Conservation (phyloP, 73 alveolate genomes). For the Paramecium tetraurelia region DNA sequence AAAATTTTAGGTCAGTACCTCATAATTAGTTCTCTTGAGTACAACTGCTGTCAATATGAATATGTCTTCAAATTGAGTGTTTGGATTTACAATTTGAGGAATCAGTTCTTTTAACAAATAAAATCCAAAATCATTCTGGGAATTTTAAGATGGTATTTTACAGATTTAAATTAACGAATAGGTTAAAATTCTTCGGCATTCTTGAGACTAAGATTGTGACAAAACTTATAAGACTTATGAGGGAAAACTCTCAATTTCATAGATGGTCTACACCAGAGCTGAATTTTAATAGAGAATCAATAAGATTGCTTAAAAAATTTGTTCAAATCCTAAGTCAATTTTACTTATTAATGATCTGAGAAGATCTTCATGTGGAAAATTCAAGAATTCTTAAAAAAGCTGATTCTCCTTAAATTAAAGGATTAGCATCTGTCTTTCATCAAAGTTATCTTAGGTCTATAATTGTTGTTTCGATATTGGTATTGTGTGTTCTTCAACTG, state of each 20-base stretch:
- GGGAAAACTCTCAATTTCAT: neutral
- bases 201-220: neutral
- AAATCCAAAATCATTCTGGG: neutral
- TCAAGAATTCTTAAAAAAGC: neutral
- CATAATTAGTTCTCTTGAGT: neutral
- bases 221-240: neutral
- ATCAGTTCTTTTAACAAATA: neutral
- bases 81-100: neutral
- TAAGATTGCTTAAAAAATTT: neutral
- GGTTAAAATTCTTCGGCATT: neutral
- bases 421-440: neutral
- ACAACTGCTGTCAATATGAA: neutral
- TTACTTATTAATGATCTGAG: neutral
- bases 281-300: neutral
- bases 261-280: neutral
- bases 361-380: neutral
- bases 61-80: neutral
- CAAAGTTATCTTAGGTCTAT: neutral
- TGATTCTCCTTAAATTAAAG: neutral
- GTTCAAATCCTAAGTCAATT: slow-evolving; percentile 9
- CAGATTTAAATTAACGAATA: neutral
- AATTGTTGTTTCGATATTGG: neutral
- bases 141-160: neutral
- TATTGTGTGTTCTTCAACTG: neutral
- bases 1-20: neutral